Evolutionary conservation across 768 basidiomycete genomes (phyloP).

Genomic region (Rhodotorula babjevae): DNA sequence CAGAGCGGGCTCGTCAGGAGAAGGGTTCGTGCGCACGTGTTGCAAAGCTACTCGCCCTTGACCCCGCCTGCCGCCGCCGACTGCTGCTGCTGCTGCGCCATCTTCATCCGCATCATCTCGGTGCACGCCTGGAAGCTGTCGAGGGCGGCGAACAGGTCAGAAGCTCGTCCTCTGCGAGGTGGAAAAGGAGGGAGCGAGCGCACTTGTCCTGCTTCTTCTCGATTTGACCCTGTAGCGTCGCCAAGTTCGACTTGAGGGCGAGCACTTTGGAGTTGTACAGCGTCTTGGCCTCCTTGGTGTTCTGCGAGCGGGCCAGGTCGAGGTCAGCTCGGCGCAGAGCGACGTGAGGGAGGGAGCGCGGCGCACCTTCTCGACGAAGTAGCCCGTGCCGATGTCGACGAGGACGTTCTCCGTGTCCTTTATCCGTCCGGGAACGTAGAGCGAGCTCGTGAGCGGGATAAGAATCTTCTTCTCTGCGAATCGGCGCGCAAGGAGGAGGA

Average conservation of each 20-base stretch:
- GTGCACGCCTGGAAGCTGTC: conserved; percentile 23
- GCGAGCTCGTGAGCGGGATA: conserved; percentile 86
- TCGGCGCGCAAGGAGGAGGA: background rate
- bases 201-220: conserved; percentile 72
- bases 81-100: conserved; percentile 33
- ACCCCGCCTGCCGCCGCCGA: background rate
- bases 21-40: no score
- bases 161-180: background rate
- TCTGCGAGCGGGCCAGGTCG: conserved; percentile 52
- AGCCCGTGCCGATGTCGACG: conserved; percentile 92
- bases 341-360: background rate
- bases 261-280: conserved; percentile 77
- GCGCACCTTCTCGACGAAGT: conserved; percentile 86
- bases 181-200: conserved; percentile 6
- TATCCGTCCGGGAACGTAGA: conserved; percentile 90
- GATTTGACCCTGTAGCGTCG: conserved; percentile 80
- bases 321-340: background rate
- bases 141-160: background rate
- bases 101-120: conserved; percentile 33
- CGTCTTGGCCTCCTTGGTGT: conserved; percentile 68
- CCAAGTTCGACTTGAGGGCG: conserved; percentile 75
- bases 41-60: background rate
- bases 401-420: conserved; percentile 78
- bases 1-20: no score
- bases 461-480: conserved; percentile 75